Evolutionary conservation across 352 stramenopile genomes (phyloP), one percentile per base, ranked within the genome.

Genomic region (Thalassiosira livingstoniorum): DNA sequence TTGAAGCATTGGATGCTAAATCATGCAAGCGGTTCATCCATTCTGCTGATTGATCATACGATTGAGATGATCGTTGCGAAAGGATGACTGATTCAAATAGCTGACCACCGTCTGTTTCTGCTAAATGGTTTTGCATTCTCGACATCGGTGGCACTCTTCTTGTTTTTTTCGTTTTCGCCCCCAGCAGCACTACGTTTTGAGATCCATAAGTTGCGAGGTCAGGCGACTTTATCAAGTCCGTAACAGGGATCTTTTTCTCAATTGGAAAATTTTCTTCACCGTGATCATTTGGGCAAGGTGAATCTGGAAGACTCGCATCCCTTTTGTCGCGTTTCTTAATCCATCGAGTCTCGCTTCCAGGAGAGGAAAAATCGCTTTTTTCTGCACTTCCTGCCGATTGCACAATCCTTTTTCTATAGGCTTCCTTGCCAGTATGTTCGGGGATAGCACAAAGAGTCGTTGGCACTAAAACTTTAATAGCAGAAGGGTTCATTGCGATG

Each of bases 241-340:
- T 32, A n/a, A 34, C 60, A 4, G 7, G 51, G 23, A 54, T 35
- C 18, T 54, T 34, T 27, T n/a, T 58, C 1, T 53, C 13, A 1
- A 34, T 35, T 5, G 51, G 34, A 21, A n/a, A 68, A 27, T 10
- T 2, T 54, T 68, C 60, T 32, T 1, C 10, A 13, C 11, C 4
- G 60, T 29, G 18, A 23, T 53, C 60, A 51, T 45, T 68, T 68
- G 15, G 15, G 15, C 15, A 18, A 15, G 39, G 15, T 18, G 39
- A 47, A 15, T 15, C 39, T 47, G 39, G 7, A 47, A 47, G 39
- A 47, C 15, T 15, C 39, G 7, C 7, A 18, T 35, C 0, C 15
- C 60, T 54, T 5, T 53, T 68, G 60, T 68, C 4, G 25, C 60
- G 60, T 68, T 35, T 27, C 34, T 68, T 54, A 34, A 45, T n/a